phyloP scores from a whole-genome alignment of 345 rosid genomes.

The Jatropha curcas region DNA sequence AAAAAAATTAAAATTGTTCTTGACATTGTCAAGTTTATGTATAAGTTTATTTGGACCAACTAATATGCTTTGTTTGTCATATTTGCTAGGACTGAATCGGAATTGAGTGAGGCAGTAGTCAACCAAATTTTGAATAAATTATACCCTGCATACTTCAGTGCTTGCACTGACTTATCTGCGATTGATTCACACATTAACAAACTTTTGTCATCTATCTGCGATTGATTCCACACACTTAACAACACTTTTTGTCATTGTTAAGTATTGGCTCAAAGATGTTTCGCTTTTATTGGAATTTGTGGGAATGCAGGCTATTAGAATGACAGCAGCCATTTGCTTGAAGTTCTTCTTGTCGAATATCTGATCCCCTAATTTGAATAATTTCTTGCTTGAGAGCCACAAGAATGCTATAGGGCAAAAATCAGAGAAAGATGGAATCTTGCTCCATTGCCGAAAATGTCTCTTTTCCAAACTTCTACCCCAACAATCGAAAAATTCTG shows the following conservation, averaged over 20 bases:
- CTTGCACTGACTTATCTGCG: conserved; percentile 28
- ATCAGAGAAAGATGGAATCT: background rate
- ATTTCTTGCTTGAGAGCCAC: conserved; percentile 38
- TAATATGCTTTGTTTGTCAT: background rate
- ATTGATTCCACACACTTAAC: too few species aligned
- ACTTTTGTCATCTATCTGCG: too few species aligned
- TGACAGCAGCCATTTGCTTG: conserved; percentile 52
- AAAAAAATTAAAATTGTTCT: too few species aligned
- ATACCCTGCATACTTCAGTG: conserved; percentile 1
- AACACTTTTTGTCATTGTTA: conserved; percentile 23
- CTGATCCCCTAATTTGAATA: conserved; percentile 36
- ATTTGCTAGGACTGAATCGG: conserved; percentile 5
- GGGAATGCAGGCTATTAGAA: conserved; percentile 55
- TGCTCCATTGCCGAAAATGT: background rate
- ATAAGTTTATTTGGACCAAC: too few species aligned
- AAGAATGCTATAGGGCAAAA: conserved; percentile 39
- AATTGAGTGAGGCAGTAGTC: conserved; percentile 33
- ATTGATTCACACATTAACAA: conserved; percentile 21
- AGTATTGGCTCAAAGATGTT: conserved; percentile 7
- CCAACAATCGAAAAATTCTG: conserved; percentile 1
- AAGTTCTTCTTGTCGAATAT: conserved; percentile 28
- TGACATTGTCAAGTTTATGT: too few species aligned
- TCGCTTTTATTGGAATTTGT: conserved; percentile 36
- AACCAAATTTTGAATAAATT: conserved; percentile 26
- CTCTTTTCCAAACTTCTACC: conserved; percentile 21